phyloP scores from a whole-genome alignment of 2,329 filamentous ascomycete species.

The Sclerotinia spermophila region DNA sequence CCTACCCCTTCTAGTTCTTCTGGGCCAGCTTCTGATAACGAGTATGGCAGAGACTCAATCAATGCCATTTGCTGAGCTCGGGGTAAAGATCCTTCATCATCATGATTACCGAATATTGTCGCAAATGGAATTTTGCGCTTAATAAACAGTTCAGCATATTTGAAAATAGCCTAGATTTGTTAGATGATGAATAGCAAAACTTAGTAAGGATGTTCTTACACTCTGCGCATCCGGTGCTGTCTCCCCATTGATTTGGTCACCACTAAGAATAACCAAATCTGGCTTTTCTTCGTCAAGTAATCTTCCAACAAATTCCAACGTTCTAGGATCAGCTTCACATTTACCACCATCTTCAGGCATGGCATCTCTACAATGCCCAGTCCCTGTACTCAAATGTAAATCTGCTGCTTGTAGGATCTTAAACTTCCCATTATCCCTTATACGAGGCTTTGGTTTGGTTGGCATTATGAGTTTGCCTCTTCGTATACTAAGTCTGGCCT shows the following conservation, averaged over 20 bases:
- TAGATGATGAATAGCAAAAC: background rate
- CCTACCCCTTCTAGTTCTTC: constrained; percentile 83
- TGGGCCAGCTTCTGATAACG: constrained; percentile 79
- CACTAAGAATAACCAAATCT: constrained; percentile 85
- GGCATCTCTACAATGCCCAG: constrained; percentile 82
- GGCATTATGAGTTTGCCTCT: constrained; percentile 63
- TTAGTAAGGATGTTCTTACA: constrained; percentile 44
- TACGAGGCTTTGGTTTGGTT: constrained; percentile 69
- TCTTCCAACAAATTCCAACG: constrained; percentile 79
- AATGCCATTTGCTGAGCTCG: constrained; percentile 79
- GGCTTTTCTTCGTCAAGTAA: constrained; percentile 91
- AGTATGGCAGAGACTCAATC: constrained; percentile 83
- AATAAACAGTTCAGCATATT: constrained; percentile 80
- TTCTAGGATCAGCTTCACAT: constrained; percentile 89
- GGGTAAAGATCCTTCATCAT: constrained; percentile 76
- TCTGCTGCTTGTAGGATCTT: constrained; percentile 98
- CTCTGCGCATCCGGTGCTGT: constrained; percentile 88
- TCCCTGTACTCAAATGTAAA: constrained; percentile 85
- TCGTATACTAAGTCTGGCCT: constrained; percentile 73
- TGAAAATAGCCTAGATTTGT: constrained; percentile 73
- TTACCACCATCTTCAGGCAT: constrained; percentile 71
- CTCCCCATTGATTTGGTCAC: constrained; percentile 94
- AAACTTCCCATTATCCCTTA: constrained; percentile 86
- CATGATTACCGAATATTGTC: constrained; percentile 95
- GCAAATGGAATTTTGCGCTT: constrained; percentile 88